Evolutionary conservation across 2,329 filamentous ascomycete species (phyloP).

Genomic region (Stachybotrys elegans): DNA sequence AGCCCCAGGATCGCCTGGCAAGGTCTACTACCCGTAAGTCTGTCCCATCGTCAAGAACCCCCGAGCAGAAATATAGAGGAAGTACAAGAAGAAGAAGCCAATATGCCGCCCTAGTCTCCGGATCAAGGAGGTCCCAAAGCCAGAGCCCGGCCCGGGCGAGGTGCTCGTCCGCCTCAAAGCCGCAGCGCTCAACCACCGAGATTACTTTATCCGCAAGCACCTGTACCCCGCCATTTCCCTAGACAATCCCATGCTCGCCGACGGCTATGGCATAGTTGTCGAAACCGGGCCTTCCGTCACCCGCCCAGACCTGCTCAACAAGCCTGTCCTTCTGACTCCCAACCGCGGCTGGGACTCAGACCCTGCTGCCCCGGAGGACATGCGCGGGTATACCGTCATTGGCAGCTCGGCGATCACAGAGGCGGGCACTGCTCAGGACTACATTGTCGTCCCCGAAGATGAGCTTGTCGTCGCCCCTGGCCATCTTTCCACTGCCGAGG

Average conservation of each 20-base stretch:
- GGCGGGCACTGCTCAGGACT: constrained; percentile 71
- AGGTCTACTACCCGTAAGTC: constrained; percentile 76
- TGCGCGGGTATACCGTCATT: constrained; percentile 54
- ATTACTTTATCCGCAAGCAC: constrained; percentile 89
- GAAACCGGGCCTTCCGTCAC: constrained; percentile 48
- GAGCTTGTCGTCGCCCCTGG: constrained; percentile 73
- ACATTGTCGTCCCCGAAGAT: constrained; percentile 59
- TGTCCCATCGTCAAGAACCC: too few relatives aligned
- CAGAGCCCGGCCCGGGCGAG: constrained; percentile 59
- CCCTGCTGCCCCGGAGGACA: constrained; percentile 67
- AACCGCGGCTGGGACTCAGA: constrained; percentile 70
- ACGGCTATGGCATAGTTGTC: constrained; percentile 74
- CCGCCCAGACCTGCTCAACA: constrained; percentile 41
- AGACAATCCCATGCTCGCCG: constrained; percentile 70
- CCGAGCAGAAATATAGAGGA: too few relatives aligned
- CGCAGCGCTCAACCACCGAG: constrained; percentile 87
- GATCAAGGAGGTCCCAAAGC: constrained; percentile 56
- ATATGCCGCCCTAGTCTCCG: constrained; percentile 39
- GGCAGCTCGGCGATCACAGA: constrained; percentile 60
- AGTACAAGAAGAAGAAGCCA: too few relatives aligned
- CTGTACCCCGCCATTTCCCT: constrained; percentile 86
- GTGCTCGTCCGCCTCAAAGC: constrained; percentile 72
- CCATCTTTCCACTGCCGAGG: constrained; percentile 69
- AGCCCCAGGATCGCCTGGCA: constrained; percentile 72
- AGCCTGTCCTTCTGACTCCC: constrained; percentile 74